Base-by-base conservation (phyloP, 176 grass and related monocot genomes). In the Oryza nivara region DNA sequence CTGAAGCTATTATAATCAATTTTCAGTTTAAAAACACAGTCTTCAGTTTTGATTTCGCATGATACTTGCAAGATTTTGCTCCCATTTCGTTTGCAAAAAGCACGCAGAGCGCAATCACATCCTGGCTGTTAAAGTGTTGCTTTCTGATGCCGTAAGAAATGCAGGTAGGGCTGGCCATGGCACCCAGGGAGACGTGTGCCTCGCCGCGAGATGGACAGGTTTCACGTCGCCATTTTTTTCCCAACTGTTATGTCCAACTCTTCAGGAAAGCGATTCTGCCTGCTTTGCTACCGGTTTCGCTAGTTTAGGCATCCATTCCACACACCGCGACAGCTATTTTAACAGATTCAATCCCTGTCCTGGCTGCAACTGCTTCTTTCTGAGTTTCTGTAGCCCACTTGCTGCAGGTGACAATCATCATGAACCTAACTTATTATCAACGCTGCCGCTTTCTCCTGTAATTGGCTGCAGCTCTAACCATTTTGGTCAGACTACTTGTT, bases 241-340 rank as follows among this genome's bases (percentile, higher is more conserved):
- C 86, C 71, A 94, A 84, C 92, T 73, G 88, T 78, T 75, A 81
- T 75, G 81, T 41, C 86, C 88, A 76, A 91, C 80, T 67, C 87
- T 49, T 72, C 56, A 68, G 80, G 92, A 87, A 92, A 88, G 77
- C 54, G 72, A 70, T 83, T 6, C 85, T 44, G 84, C 73, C 65
- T 9, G 20, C 26, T 48, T 48, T 15, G 70, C 74, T 49, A 52
- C 88, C 76, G 32, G 66, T 66, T 68, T 76, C 75, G 14, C 49
- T 52, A 52, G 23, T 80, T 80, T 76, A 60, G 20, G 68, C 70
- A 66, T 60, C 68, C 36, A 38, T 38, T 38, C 36, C 74, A 74
- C 49, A 52, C 25, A 28, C 63, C 70, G 80, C 23, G 43, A 44
- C 11, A 51, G 43, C 67, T 70, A 19, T 4, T 4, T 72, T 51